Percentiles rank a stretch among this genome's conserved stretches.
Conservation (phyloP, 2,329 filamentous ascomycete genomes). For the Teratosphaeria viscida region DNA sequence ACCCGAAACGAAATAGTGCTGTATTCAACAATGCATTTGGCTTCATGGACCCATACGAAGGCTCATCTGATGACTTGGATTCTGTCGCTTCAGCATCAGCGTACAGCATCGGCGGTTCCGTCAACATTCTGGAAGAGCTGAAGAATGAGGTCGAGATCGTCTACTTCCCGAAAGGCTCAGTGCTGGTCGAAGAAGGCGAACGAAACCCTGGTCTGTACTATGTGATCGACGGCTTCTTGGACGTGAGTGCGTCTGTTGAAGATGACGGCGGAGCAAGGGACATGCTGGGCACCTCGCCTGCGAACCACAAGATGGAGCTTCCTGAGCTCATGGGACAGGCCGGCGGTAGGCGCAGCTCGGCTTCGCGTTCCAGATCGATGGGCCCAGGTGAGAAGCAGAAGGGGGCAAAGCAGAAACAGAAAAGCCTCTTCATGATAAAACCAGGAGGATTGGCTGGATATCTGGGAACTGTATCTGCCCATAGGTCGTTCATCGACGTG, state of each 20-base stretch:
- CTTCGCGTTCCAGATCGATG: constrained; percentile 12
- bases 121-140: constrained; percentile 67
- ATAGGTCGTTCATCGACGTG: constrained; percentile 92
- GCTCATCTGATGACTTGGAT: constrained; percentile 80
- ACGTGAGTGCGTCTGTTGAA: constrained; percentile 77
- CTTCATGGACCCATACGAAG: constrained; percentile 45
- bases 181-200: constrained; percentile 92
- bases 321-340: constrained; percentile 2
- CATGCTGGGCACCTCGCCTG: constrained; percentile 32
- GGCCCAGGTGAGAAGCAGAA: constrained; percentile 22
- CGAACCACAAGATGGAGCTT: constrained; percentile 1
- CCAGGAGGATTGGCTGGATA: constrained; percentile 92
- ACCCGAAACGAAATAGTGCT: constrained; percentile 68
- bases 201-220: constrained; percentile 96
- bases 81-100: constrained; percentile 53
- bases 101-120: constrained; percentile 44
- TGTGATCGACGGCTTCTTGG: constrained; percentile 91
- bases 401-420: constrained; percentile 40
- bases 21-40: constrained; percentile 73
- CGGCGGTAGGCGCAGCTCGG: constrained; percentile 7
- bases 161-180: constrained; percentile 87
- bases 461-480: constrained; percentile 85
- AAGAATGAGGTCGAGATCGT: constrained; percentile 93
- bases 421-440: constrained; percentile 81
- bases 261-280: constrained; percentile 43